A percentile compares a stretch with the other conserved stretches of the same genome.
phyloP scores from a whole-genome alignment of 352 stramenopile species.

The Phytopythium vexans region DNA sequence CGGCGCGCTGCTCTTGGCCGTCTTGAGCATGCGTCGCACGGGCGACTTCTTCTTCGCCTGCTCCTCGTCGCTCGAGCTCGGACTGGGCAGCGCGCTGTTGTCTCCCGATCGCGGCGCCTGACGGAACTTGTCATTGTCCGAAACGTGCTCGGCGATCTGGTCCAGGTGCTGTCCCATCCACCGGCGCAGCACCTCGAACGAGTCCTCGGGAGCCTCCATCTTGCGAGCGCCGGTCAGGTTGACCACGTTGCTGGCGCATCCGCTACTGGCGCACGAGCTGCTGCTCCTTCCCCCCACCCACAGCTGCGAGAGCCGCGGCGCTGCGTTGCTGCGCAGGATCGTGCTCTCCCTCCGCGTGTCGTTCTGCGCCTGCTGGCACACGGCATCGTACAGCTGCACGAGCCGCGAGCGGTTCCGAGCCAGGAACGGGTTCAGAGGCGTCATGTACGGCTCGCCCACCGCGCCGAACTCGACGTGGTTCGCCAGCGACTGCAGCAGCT shows the following conservation, averaged over 20 bases:
- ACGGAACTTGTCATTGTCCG: conserved; percentile 49
- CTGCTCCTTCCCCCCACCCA: conserved; percentile 33
- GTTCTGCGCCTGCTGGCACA: conserved; percentile 65
- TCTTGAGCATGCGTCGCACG: conserved; percentile 53
- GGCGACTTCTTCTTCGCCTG: conserved; percentile 20
- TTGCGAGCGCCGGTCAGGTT: conserved; percentile 33
- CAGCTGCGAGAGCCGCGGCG: conserved; percentile 64
- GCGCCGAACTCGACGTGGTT: conserved; percentile 73
- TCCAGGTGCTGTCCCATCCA: conserved; percentile 54
- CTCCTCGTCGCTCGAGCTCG: conserved; percentile 2
- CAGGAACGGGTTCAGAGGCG: conserved; percentile 74
- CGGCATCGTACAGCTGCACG: conserved; percentile 69
- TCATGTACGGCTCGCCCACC: conserved; percentile 72
- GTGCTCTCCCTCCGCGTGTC: conserved; percentile 63
- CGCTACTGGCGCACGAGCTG: conserved; percentile 6
- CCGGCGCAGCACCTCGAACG: conserved; percentile 37
- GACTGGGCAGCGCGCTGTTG: conserved; percentile 14
- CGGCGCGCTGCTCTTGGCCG: conserved; percentile 24
- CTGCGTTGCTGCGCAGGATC: conserved; percentile 49
- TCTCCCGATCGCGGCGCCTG: conserved; percentile 16
- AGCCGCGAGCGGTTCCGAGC: conserved; percentile 50
- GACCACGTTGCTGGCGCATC: conserved; percentile 11
- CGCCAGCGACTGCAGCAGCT: conserved; percentile 77
- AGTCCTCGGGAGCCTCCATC: conserved; percentile 40
- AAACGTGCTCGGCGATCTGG: conserved; percentile 43